These are phyloP conservation scores for Cichorium intybus DNA, from an alignment of 140 eudicot species.

Conservation along the genomic window DNA sequence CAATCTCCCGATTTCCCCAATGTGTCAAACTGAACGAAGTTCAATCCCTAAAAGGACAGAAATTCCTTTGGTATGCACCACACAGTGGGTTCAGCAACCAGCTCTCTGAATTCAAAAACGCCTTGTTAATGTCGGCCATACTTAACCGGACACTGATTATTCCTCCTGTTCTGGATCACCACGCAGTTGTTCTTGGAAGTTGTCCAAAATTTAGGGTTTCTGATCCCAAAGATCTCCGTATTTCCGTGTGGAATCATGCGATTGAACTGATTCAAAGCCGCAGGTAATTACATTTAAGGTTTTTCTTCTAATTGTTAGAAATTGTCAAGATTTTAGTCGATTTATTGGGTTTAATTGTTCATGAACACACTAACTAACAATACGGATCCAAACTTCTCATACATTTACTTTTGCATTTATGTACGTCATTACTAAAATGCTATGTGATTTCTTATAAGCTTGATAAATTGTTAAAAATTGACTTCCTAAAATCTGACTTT, in stretches of 20 bases:
- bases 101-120: slow-evolving; percentile 87
- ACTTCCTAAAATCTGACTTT: neutral
- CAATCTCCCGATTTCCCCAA: slow-evolving; percentile 14
- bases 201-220: slow-evolving; percentile 94
- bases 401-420: neutral
- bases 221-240: slow-evolving; percentile 53
- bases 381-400: neutral
- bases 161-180: slow-evolving; percentile 96
- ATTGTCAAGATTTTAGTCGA: neutral
- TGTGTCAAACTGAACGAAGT: slow-evolving; percentile 3
- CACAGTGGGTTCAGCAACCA: slow-evolving; percentile 99
- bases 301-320: neutral
- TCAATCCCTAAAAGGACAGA: slow-evolving; percentile 39
- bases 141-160: slow-evolving; percentile 81
- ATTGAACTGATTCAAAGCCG: slow-evolving; percentile 46
- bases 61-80: slow-evolving; percentile 81
- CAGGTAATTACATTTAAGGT: slow-evolving; percentile 37
- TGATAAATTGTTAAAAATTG: neutral
- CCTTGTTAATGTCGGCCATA: slow-evolving; percentile 60
- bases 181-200: slow-evolving; percentile 94
- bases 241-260: slow-evolving; percentile 75
- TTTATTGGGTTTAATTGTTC: neutral
- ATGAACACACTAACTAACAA: no score
- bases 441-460: slow-evolving; percentile 1
- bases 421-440: neutral